Conservation (phyloP, 805 yeast genomes). For the Danielozyma ontarioensis region DNA sequence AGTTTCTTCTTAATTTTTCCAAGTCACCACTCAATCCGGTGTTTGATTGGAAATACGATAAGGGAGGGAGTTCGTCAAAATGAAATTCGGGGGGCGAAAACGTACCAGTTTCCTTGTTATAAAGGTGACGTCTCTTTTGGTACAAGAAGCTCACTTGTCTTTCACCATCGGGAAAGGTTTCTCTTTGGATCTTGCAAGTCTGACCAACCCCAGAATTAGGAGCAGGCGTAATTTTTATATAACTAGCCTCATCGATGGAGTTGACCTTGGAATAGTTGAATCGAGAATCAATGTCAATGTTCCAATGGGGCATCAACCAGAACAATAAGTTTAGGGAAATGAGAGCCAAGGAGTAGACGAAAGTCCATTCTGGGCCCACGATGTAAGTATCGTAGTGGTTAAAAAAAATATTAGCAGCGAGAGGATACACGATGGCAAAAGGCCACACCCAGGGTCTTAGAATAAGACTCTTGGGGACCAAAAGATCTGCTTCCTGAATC, state of each 20-base stretch:
- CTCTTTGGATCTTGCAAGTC: constrained; percentile 60
- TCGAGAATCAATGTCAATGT: constrained; percentile 56
- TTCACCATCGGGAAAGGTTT: constrained; percentile 50
- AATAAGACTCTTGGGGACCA: constrained; percentile 58
- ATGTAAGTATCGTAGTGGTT: constrained; percentile 74
- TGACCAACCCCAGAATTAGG: constrained; percentile 85
- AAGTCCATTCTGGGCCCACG: constrained; percentile 93
- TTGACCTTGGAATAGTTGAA: constrained; percentile 63
- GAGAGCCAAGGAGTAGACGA: constrained; percentile 73
- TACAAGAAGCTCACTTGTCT: constrained; percentile 69
- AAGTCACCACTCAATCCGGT: constrained; percentile 56
- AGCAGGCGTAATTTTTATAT: constrained; percentile 72
- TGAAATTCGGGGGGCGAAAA: constrained; percentile 83
- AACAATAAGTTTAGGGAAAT: constrained; percentile 69
- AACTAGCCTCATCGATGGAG: constrained; percentile 57
- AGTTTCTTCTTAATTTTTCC: constrained; percentile 46
- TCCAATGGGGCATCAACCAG: constrained; percentile 94
- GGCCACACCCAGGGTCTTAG: constrained; percentile 80
- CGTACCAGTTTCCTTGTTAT: constrained; percentile 43
- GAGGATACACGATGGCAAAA: constrained; percentile 72
- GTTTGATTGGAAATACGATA: constrained; percentile 51
- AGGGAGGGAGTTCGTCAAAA: constrained; percentile 53
- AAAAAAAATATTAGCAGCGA: constrained; percentile 59
- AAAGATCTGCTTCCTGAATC: constrained; percentile 65
- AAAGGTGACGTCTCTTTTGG: constrained; percentile 88